These are phyloP conservation scores for Fusarium sp. DNA, from an alignment of 2,329 filamentous ascomycete species.

Conservation along the genomic window DNA sequence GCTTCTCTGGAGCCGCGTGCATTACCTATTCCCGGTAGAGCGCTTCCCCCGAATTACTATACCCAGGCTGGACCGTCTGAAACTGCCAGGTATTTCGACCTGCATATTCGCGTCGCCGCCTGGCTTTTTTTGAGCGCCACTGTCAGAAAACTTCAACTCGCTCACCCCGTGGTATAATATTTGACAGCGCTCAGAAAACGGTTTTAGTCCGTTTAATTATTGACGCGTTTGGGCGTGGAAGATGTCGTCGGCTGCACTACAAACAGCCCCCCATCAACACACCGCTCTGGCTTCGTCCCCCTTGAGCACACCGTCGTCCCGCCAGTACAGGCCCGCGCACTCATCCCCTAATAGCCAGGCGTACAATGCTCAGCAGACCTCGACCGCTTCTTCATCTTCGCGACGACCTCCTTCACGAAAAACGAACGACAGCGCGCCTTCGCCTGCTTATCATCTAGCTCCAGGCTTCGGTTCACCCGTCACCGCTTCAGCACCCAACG, in stretches of 20 bases:
- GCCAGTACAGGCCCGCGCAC: conserved; percentile 67
- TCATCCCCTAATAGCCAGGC: conserved; percentile 68
- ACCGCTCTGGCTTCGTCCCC: conserved; percentile 65
- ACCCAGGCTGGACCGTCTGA: conserved; percentile 38
- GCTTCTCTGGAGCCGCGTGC: conserved; percentile 41
- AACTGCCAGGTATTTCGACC: conserved; percentile 51
- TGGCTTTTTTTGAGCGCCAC: conserved; percentile 42
- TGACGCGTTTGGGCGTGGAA: conserved; percentile 50
- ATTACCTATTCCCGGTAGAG: conserved; percentile 39
- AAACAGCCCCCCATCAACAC: conserved; percentile 71
- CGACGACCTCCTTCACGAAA: conserved; percentile 67
- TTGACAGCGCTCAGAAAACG: conserved; percentile 18
- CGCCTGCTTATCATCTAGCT: conserved; percentile 54
- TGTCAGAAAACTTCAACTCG: conserved; percentile 31
- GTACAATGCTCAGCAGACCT: conserved; percentile 68
- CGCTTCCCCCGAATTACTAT: conserved; percentile 37
- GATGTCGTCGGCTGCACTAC: conserved; percentile 72
- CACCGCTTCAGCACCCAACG: conserved; percentile 58
- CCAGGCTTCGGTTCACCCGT: conserved; percentile 65
- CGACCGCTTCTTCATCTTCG: conserved; percentile 66
- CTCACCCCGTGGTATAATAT: conserved; percentile 26
- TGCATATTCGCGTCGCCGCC: conserved; percentile 49
- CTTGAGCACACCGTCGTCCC: conserved; percentile 63
- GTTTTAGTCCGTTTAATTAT: conserved; percentile 32
- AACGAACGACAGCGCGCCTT: conserved; percentile 65